phyloP scores from a whole-genome alignment of 176 grass and related monocot genomes.

The Thinopyrum elongatum region DNA sequence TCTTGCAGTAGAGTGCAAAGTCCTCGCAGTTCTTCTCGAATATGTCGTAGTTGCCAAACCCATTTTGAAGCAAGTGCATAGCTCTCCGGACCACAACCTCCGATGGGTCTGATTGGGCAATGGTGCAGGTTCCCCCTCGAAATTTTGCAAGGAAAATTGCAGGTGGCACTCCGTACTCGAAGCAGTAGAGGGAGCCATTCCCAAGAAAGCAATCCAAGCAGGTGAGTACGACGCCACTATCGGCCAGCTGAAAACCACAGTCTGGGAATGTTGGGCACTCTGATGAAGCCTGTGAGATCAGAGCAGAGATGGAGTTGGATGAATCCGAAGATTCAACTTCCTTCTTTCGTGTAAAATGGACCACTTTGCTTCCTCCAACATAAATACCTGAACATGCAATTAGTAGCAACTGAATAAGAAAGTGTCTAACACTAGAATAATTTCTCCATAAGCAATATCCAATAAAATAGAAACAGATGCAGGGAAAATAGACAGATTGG shows the following conservation, averaged over 20 bases:
- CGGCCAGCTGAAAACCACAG: constrained; percentile 79
- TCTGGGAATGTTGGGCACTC: constrained; percentile 90
- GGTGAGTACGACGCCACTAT: constrained; percentile 75
- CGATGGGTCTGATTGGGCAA: constrained; percentile 63
- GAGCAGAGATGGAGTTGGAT: constrained; percentile 37
- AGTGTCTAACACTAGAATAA: background rate
- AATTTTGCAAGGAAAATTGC: constrained; percentile 82
- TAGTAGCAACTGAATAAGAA: background rate
- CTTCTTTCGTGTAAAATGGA: constrained; percentile 96
- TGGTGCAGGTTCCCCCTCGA: constrained; percentile 91
- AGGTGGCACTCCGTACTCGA: constrained; percentile 77
- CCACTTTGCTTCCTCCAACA: constrained; percentile 95
- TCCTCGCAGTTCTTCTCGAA: constrained; percentile 99
- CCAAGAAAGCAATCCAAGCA: constrained; percentile 92
- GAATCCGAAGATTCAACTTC: constrained; percentile 53
- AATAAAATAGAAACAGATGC: background rate
- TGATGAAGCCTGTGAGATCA: constrained; percentile 46
- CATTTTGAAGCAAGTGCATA: constrained; percentile 88
- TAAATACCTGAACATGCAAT: constrained; percentile 67
- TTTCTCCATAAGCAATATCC: background rate
- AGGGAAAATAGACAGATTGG: background rate
- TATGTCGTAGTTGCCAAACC: constrained; percentile 90
- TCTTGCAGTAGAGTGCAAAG: constrained; percentile 98
- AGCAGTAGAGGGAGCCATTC: constrained; percentile 75
- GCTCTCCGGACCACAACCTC: constrained; percentile 76